These are phyloP conservation scores for Cladosporium sp. DNA, from an alignment of 2,329 filamentous ascomycete species.

Conservation along the genomic window DNA sequence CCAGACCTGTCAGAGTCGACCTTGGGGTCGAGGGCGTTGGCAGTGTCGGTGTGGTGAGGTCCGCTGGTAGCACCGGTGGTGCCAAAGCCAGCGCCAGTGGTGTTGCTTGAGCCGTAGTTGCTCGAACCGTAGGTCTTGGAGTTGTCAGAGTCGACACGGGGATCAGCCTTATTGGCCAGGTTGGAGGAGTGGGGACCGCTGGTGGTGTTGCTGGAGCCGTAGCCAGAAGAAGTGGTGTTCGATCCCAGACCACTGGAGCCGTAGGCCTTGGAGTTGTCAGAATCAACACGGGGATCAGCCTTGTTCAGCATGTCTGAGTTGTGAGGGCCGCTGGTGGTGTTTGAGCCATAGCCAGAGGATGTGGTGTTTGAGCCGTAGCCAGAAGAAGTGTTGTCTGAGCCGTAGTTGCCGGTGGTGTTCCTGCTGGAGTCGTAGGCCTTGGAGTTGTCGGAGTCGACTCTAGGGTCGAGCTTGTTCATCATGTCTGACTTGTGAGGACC, in stretches of 20 bases:
- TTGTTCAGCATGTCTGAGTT: slow-evolving; percentile 15
- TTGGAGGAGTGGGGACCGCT: slow-evolving; percentile 16
- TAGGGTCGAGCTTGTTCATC: slow-evolving; percentile 17
- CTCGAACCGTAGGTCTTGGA: slow-evolving; percentile 17
- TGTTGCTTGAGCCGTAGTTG: slow-evolving; percentile 18
- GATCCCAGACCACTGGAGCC: slow-evolving; percentile 11
- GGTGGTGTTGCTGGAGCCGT: not conserved
- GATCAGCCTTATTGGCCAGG: slow-evolving; percentile 16
- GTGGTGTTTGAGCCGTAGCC: not conserved
- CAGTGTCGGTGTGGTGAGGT: slow-evolving; percentile 16
- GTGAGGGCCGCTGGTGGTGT: slow-evolving; percentile 14
- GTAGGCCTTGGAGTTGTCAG: slow-evolving; percentile 12
- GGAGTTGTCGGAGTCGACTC: slow-evolving; percentile 7
- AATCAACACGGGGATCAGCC: slow-evolving; percentile 8
- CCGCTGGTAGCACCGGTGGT: slow-evolving; percentile 1
- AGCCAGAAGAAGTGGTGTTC: not conserved
- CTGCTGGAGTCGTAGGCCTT: not conserved
- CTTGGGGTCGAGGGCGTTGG: slow-evolving; percentile 16
- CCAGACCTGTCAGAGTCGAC: slow-evolving; percentile 13
- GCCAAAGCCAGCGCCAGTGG: slow-evolving; percentile 6
- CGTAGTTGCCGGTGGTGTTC: not conserved
- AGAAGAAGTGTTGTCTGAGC: not conserved
- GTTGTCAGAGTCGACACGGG: slow-evolving; percentile 1
- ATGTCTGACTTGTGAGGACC: slow-evolving; percentile 17
- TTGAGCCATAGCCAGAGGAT: not conserved